Evolutionary conservation across 2,329 filamentous ascomycete genomes (phyloP).

Genomic region (Paraconiothyrium brasiliense): DNA sequence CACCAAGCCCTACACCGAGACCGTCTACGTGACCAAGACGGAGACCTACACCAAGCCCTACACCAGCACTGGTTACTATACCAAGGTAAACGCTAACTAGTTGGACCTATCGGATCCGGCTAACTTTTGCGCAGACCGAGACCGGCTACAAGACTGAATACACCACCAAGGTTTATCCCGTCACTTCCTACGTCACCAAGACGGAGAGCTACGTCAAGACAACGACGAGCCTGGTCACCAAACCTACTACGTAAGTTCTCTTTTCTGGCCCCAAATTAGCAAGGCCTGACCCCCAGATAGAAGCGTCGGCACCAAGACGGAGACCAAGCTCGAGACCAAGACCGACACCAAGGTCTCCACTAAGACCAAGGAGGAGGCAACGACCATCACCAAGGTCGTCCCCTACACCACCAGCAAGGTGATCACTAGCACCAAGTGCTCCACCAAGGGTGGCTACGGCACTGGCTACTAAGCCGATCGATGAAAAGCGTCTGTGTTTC

Average conservation of each 20-base stretch:
- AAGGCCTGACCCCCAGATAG: constrained; percentile 15
- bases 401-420: constrained; percentile 12
- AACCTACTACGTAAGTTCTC: constrained; percentile 29
- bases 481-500: background rate
- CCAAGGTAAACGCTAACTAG: constrained; percentile 12
- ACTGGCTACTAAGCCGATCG: background rate
- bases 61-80: constrained; percentile 24
- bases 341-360: constrained; percentile 6
- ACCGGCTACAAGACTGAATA: constrained; percentile 15
- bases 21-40: constrained; percentile 21
- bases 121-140: constrained; percentile 16
- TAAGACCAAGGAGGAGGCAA: constrained; percentile 7
- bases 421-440: constrained; percentile 11
- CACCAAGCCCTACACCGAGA: constrained; percentile 25
- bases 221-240: constrained; percentile 23
- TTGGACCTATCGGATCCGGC: background rate
- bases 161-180: constrained; percentile 24
- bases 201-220: constrained; percentile 24
- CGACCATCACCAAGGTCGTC: constrained; percentile 12
- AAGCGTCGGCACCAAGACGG: constrained; percentile 26
- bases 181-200: constrained; percentile 28
- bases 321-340: constrained; percentile 26
- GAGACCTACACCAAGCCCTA: constrained; percentile 21
- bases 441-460: constrained; percentile 15
- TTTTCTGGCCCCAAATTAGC: background rate